Conservation (phyloP, 1,139 yeast species). For the Candida albicans region DNA sequence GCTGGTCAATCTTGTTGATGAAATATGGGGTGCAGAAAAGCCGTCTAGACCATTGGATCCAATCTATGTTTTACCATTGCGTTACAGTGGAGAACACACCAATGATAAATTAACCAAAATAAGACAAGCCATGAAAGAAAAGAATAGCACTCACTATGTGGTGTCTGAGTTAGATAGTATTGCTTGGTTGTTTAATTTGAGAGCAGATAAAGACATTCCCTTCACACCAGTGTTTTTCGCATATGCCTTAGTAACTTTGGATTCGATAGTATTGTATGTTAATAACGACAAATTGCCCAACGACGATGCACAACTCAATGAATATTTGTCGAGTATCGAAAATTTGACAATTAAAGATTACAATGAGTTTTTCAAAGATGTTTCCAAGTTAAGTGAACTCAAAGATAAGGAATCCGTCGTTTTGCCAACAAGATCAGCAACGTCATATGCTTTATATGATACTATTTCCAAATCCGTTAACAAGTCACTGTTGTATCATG, state of each 20-base stretch:
- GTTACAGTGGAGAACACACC: constrained; percentile 47
- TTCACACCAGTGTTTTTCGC: constrained; percentile 54
- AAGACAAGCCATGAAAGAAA: constrained; percentile 24
- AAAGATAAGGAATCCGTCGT: constrained; percentile 18
- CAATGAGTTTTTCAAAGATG: constrained; percentile 32
- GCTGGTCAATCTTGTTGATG: constrained; percentile 37
- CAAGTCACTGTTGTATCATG: constrained; percentile 24
- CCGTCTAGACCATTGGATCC: constrained; percentile 42
- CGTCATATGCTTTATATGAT: constrained; percentile 36
- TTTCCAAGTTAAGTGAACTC: constrained; percentile 21
- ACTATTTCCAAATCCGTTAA: constrained; percentile 32
- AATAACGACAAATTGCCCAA: constrained; percentile 33
- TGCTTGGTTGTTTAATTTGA: constrained; percentile 55
- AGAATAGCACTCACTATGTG: constrained; percentile 30
- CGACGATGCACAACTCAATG: constrained; percentile 18
- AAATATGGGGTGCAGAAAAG: constrained; percentile 40
- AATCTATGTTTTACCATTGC: constrained; percentile 37
- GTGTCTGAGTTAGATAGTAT: constrained; percentile 51
- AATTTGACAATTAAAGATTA: constrained; percentile 33
- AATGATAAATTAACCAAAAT: constrained; percentile 32
- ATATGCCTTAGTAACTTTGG: constrained; percentile 38
- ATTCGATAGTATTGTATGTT: constrained; percentile 36
- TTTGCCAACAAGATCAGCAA: constrained; percentile 31
- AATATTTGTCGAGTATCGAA: constrained; percentile 29
- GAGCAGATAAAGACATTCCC: constrained; percentile 46